Evolutionary conservation across 306 rosid species (phyloP), one percentile per base, ranked within the genome.

Genomic region (Casuarina glauca): DNA sequence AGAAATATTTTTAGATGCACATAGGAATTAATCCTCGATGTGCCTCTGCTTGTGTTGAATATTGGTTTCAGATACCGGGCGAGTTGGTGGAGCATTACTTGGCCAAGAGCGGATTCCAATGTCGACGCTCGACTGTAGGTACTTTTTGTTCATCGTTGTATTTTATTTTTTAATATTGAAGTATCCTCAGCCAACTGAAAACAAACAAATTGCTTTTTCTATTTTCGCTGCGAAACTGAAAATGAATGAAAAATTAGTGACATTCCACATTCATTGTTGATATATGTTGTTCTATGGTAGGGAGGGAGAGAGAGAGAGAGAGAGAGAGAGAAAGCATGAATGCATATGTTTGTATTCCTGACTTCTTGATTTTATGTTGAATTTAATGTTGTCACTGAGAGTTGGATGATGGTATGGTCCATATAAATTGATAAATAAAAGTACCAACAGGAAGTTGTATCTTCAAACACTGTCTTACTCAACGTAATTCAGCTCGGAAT

Each of bases 31-130:
- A 51, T 57, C 36, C 74, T 26, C 3, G 19, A 11, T 42, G 2
- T 1, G 45, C 26, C 41, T 7, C 38, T 17, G 3, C 2, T 46
- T 41, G 36, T 48, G 38, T 11, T 9, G 35, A 5, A n/a, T 67
- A 20, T 54, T 26, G 20, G 61, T 42, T 61, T 68, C 84, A 93
- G 99, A 93, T 91, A 81, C 99, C 97, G 13, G 97, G 92, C 81
- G 99, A 95, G 78, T 86, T 95, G 73, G 99, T 90, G 81, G 97
- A 93, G 82, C 97, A 95, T 86, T 95, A 89, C 91, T 81, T 95
- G 38, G 97, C 89, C 66, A 95, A 88, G 84, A 89, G 94, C 76
- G 97, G 97, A 17, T 95, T 93, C 72, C 97, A 95, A 73, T 95
- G 93, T 79, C 12, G 97, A 95, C 82, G 86, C 88, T 85, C 89